Evolutionary conservation across 2,329 filamentous ascomycete genomes (phyloP).

Genomic region (Apiospora malaysiana): DNA sequence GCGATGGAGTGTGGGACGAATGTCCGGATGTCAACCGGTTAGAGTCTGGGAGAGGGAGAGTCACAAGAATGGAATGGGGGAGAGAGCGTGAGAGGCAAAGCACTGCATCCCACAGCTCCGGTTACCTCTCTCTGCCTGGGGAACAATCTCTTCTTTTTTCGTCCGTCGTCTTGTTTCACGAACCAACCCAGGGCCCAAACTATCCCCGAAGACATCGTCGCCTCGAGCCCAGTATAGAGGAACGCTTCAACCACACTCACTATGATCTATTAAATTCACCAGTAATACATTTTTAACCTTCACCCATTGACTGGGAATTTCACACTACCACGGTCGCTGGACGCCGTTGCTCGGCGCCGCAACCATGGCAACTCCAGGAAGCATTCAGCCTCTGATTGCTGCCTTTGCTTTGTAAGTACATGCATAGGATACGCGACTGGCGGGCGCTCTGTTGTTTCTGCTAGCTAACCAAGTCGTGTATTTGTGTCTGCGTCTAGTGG

Average conservation of each 20-base stretch:
- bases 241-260: conserved; percentile 18
- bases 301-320: conserved; percentile 56
- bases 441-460: background rate
- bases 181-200: conserved; percentile 15
- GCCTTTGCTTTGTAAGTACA: conserved; percentile 60
- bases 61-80: background rate
- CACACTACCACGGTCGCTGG: conserved; percentile 38
- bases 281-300: conserved; percentile 39
- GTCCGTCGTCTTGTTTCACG: conserved; percentile 17
- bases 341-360: conserved; percentile 34
- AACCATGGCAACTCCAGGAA: conserved; percentile 52
- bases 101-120: conserved; percentile 1
- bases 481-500: conserved; percentile 44
- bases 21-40: conserved; percentile 5
- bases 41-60: background rate
- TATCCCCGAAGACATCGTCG: conserved; percentile 8
- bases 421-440: conserved; percentile 26
- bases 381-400: conserved; percentile 56
- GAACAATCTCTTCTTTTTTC: conserved; percentile 16
- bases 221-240: background rate
- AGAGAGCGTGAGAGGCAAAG: background rate
- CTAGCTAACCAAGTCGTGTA: background rate
- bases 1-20: conserved; percentile 16
- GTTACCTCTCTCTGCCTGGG: background rate
- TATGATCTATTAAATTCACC: conserved; percentile 39